Conservation (phyloP, 2,329 filamentous ascomycete genomes). For the Fusarium sp. region DNA sequence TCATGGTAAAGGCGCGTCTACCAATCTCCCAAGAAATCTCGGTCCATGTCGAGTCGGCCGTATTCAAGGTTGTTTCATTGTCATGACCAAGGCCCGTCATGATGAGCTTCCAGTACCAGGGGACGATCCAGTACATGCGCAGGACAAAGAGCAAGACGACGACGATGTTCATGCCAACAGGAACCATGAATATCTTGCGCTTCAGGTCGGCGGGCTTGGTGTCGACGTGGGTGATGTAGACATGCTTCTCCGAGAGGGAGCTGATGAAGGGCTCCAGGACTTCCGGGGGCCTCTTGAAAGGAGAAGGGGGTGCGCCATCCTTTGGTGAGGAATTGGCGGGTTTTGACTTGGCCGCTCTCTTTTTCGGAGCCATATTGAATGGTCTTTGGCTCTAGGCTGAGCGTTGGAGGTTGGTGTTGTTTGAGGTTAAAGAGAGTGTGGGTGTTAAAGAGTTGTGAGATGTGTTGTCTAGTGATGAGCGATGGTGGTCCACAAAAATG, state of each 20-base stretch:
- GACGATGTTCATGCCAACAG: constrained; percentile 78
- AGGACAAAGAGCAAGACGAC: constrained; percentile 74
- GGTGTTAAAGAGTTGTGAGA: constrained; percentile 21
- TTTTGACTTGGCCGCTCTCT: constrained; percentile 51
- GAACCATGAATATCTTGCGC: constrained; percentile 84
- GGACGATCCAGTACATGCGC: constrained; percentile 76
- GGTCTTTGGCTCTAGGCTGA: not conserved
- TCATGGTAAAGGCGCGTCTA: constrained; percentile 73
- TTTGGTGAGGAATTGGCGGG: constrained; percentile 39
- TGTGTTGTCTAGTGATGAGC: constrained; percentile 35
- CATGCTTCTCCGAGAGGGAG: constrained; percentile 73
- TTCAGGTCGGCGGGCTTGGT: constrained; percentile 77
- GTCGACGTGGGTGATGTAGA: constrained; percentile 91
- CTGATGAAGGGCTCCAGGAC: constrained; percentile 74
- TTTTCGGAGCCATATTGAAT: constrained; percentile 49
- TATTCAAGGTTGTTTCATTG: constrained; percentile 75
- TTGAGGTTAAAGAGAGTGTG: constrained; percentile 11
- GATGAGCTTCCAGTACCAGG: constrained; percentile 78
- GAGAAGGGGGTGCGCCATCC: constrained; percentile 62
- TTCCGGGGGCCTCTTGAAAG: constrained; percentile 76
- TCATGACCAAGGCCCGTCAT: constrained; percentile 73
- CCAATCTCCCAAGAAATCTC: constrained; percentile 68
- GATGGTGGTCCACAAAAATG: constrained; percentile 33
- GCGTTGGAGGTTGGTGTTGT: constrained; percentile 2
- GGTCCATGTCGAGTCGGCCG: constrained; percentile 65